These are phyloP conservation scores for Nothophaeocryptopus gaeumannii DNA, from an alignment of 2,329 filamentous ascomycete genomes.

Conservation along the genomic window DNA sequence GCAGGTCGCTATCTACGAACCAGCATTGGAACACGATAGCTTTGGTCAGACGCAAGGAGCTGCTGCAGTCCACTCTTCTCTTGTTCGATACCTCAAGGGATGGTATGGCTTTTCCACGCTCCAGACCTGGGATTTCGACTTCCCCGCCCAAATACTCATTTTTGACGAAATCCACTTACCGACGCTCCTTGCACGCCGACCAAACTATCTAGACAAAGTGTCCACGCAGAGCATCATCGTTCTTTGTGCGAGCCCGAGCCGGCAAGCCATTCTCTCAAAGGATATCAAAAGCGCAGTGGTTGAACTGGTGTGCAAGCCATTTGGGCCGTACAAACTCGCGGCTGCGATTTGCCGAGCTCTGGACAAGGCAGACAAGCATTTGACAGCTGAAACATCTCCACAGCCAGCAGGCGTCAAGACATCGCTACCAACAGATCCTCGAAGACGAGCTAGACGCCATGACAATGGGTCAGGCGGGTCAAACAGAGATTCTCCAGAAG, in stretches of 20 bases:
- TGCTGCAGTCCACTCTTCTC: conserved; percentile 20
- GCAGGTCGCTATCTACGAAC: conserved; percentile 25
- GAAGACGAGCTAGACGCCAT: not conserved
- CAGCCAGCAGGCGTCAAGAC: too few relatives aligned
- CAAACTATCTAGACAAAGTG: conserved; percentile 15
- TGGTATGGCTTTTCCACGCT: conserved; percentile 27
- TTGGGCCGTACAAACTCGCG: conserved; percentile 25
- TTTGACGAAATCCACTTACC: conserved; percentile 28
- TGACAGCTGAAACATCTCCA: too few relatives aligned
- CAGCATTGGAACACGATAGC: conserved; percentile 21
- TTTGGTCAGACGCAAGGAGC: conserved; percentile 23
- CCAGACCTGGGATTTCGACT: conserved; percentile 24
- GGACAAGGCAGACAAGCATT: conserved; percentile 3
- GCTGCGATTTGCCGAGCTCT: conserved; percentile 14
- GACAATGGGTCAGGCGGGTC: not conserved
- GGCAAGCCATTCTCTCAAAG: conserved; percentile 22
- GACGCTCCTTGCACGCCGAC: conserved; percentile 16
- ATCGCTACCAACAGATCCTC: too few relatives aligned
- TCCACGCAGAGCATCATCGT: conserved; percentile 31
- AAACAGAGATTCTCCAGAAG: not conserved
- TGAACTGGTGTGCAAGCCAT: conserved; percentile 21
- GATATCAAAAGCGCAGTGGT: conserved; percentile 23
- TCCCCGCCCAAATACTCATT: conserved; percentile 21
- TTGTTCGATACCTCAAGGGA: conserved; percentile 22
- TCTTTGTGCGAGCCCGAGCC: conserved; percentile 34